Conservation (phyloP, 140 eudicot genomes). For the Flaveria floridana region DNA sequence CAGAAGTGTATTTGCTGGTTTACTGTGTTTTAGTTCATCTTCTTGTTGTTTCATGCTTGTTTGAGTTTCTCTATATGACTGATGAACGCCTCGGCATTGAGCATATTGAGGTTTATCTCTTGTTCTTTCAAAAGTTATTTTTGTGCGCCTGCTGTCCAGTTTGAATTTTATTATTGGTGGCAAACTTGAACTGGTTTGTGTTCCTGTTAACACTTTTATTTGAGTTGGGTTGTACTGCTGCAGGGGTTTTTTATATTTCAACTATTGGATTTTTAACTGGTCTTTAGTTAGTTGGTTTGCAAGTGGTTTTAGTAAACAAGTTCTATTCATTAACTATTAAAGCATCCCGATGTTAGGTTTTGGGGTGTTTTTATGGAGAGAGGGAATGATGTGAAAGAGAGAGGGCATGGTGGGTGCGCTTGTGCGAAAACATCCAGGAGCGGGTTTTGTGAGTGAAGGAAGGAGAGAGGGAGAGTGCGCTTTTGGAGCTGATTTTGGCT, state of each 20-base stretch:
- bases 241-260: neutral
- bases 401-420: too few relatives aligned
- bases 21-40: neutral
- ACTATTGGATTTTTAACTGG: neutral
- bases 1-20: neutral
- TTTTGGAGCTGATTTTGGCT: too few relatives aligned
- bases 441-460: too few relatives aligned
- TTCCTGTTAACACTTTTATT: neutral
- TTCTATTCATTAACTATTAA: neutral
- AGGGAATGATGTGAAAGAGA: too few relatives aligned
- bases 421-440: too few relatives aligned
- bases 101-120: neutral
- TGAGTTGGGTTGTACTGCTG: neutral
- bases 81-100: neutral
- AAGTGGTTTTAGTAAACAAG: neutral
- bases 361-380: too few relatives aligned
- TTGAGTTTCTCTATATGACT: neutral
- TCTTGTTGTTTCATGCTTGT: neutral
- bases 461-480: too few relatives aligned
- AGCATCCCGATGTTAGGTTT: too few relatives aligned
- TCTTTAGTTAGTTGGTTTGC: constrained; percentile 19
- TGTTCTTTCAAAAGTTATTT: neutral
- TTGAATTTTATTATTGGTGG: neutral
- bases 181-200: neutral
- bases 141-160: neutral